phyloP scores from a whole-genome alignment of 2,329 filamentous ascomycete genomes.

The Metarhizium sp. region DNA sequence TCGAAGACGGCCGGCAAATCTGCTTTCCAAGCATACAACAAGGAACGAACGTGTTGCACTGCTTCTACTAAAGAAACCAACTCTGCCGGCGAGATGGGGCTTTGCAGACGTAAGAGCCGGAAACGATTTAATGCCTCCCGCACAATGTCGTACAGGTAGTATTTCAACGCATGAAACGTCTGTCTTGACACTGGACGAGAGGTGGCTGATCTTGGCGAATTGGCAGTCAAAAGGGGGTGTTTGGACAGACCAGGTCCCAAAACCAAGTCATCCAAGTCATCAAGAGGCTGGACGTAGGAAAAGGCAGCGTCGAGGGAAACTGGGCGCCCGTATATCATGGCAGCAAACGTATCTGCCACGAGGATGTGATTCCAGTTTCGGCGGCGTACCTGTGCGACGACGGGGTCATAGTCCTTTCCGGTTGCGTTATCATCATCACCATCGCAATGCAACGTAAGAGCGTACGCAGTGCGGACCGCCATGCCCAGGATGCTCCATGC shows the following conservation, averaged over 20 bases:
- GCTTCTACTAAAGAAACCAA: conserved; percentile 9
- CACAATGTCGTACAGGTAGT: conserved; percentile 18
- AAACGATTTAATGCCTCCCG: conserved; percentile 16
- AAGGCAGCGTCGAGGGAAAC: conserved; percentile 18
- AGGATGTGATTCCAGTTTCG: conserved; percentile 21
- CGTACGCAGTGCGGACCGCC: conserved; percentile 10
- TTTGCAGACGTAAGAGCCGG: conserved; percentile 13
- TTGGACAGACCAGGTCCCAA: conserved; percentile 1
- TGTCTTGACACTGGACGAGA: conserved; percentile 6
- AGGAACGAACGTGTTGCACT: conserved; percentile 7
- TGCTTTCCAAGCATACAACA: conserved; percentile 9
- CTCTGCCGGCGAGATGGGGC: conserved; percentile 11
- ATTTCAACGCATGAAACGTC: conserved; percentile 19
- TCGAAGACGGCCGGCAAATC: conserved; percentile 1
- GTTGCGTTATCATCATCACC: conserved; percentile 1
- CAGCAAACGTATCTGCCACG: conserved; percentile 18
- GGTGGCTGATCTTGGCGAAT: neutral
- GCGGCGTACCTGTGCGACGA: conserved; percentile 15
- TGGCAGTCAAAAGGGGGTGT: neutral
- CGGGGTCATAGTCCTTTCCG: neutral
- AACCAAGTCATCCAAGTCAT: conserved; percentile 15
- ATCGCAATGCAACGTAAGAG: conserved; percentile 10
- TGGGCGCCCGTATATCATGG: conserved; percentile 20
- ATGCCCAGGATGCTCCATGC: conserved; percentile 7
- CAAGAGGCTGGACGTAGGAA: conserved; percentile 13